Evolutionary conservation across 371 early-diverging fungal genomes (phyloP).

Genomic region (Catenaria anguillulae): DNA sequence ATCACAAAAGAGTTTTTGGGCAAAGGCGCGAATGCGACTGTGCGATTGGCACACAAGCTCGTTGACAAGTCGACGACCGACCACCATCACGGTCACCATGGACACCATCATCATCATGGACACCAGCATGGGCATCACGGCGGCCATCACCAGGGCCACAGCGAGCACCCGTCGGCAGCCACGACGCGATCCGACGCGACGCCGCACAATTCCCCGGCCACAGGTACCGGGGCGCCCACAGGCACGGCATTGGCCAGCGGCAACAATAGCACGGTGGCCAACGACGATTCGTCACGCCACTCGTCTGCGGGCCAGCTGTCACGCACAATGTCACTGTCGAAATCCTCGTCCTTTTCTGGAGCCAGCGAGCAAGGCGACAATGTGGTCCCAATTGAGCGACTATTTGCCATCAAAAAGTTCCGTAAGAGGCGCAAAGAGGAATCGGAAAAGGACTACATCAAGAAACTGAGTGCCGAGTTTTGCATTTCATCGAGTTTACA

Average conservation of each 20-base stretch:
- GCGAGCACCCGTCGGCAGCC: too few relatives aligned
- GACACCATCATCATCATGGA: not conserved
- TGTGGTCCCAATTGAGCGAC: not conserved
- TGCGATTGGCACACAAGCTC: conserved; percentile 10
- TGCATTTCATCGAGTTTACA: conserved; percentile 65
- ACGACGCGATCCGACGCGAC: too few relatives aligned
- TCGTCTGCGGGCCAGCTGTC: too few relatives aligned
- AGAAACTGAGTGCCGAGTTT: conserved; percentile 66
- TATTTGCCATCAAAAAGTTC: conserved; percentile 46
- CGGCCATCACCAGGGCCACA: conserved; percentile 3
- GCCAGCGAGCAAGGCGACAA: not conserved
- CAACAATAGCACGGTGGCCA: too few relatives aligned
- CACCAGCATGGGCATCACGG: conserved; percentile 9
- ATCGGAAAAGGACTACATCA: conserved; percentile 46
- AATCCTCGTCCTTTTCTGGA: conserved; percentile 7
- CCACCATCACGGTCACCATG: not conserved
- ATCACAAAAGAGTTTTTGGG: conserved; percentile 21
- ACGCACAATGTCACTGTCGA: too few relatives aligned
- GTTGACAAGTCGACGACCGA: too few relatives aligned
- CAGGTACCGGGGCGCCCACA: too few relatives aligned
- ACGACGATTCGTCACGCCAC: too few relatives aligned
- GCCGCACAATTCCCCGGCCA: not conserved
- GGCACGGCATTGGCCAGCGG: too few relatives aligned
- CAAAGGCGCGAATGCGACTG: conserved; percentile 16
- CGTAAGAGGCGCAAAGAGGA: conserved; percentile 41